These are phyloP conservation scores for Tolypocladium endophyticum DNA, from an alignment of 2,329 filamentous ascomycete genomes.

Conservation along the genomic window DNA sequence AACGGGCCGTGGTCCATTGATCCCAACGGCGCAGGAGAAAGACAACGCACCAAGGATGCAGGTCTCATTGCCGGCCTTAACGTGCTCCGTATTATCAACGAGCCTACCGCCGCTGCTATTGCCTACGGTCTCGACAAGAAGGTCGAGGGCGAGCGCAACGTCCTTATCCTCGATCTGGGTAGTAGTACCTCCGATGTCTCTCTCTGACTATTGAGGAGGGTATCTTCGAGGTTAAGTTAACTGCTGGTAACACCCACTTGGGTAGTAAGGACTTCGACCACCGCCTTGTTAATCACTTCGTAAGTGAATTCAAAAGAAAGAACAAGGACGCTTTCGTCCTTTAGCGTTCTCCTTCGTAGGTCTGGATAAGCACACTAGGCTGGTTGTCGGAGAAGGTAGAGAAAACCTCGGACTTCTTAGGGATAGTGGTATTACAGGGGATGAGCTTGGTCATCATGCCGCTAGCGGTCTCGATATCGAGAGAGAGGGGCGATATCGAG, in stretches of 20 bases:
- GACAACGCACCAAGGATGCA: constrained; percentile 97
- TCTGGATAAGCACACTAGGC: constrained; percentile 97
- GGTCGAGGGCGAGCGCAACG: constrained; percentile 91
- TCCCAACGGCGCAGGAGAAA: no score
- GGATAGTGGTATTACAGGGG: constrained; percentile 98
- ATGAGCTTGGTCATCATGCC: constrained; percentile 99
- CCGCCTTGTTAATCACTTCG: constrained; percentile 93
- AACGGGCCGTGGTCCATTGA: no score
- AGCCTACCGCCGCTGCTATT: constrained; percentile 93
- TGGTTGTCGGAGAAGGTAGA: constrained; percentile 99
- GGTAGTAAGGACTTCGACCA: constrained; percentile 99
- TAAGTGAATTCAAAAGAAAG: constrained; percentile 82
- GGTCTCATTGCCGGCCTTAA: constrained; percentile 96
- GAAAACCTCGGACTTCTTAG: constrained; percentile 99
- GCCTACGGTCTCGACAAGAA: constrained; percentile 99
- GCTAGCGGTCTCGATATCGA: constrained; percentile 98
- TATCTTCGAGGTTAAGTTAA: constrained; percentile 99
- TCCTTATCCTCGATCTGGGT: constrained; percentile 97
- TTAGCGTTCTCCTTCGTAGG: constrained; percentile 97
- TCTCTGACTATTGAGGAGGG: constrained; percentile 96
- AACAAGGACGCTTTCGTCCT: constrained; percentile 88
- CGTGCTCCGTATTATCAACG: constrained; percentile 99
- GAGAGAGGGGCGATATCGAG: constrained; percentile 94
- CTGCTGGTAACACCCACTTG: constrained; percentile 93
- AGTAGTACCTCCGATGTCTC: constrained; percentile 99